phyloP scores from a whole-genome alignment of 257 asterid genomes.

The Nicotiana noctiflora region DNA sequence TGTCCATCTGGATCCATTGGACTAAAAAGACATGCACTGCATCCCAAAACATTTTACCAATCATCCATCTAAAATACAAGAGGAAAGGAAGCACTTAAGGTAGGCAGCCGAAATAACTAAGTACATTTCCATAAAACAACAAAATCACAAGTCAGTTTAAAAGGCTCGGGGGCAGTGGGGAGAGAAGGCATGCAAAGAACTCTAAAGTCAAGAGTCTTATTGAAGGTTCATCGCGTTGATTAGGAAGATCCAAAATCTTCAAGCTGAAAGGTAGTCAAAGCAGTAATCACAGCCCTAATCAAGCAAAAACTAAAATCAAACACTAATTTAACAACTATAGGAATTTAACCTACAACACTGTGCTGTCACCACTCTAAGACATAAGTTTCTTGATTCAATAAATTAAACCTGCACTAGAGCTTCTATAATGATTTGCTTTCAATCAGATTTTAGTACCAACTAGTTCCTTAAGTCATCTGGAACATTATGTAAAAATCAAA shows the following conservation, averaged over 20 bases:
- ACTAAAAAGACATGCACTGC: constrained; percentile 36
- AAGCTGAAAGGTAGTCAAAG: constrained; percentile 30
- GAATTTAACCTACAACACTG: background rate
- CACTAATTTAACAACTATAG: background rate
- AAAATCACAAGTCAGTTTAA: background rate
- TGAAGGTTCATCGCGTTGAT: background rate
- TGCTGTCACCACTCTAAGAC: background rate
- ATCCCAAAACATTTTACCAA: constrained; percentile 33
- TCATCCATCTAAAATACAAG: constrained; percentile 50
- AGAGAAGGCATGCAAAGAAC: background rate
- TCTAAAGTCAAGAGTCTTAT: background rate
- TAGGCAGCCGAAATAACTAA: constrained; percentile 3
- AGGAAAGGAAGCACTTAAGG: constrained; percentile 12
- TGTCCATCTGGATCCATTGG: constrained; percentile 31
- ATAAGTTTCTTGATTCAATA: background rate
- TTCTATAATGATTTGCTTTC: background rate
- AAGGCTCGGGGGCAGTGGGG: background rate
- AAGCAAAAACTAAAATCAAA: constrained; percentile 31
- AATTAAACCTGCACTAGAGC: background rate
- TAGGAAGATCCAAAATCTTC: constrained; percentile 27
- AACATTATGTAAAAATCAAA: background rate
- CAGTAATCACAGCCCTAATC: constrained; percentile 39
- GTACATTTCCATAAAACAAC: background rate
- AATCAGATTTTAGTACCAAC: background rate
- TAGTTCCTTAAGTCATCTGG: background rate